Percentiles rank a stretch among this genome's conserved stretches.
phyloP scores from a whole-genome alignment of 306 rosid genomes.

The Cucurbita moschata region DNA sequence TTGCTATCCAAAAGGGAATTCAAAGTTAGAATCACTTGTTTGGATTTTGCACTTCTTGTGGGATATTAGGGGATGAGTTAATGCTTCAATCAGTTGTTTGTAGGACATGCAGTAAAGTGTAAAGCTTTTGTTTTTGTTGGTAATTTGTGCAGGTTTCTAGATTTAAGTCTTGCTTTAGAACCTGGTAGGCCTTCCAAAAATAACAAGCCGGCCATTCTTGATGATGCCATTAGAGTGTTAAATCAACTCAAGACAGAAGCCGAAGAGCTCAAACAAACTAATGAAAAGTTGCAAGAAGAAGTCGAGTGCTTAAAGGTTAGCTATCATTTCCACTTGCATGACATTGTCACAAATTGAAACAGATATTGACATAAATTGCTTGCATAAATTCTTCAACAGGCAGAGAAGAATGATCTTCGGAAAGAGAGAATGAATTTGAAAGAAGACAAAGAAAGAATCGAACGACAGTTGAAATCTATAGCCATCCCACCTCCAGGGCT shows the following conservation, averaged over 20 bases:
- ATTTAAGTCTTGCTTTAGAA: conserved; percentile 68
- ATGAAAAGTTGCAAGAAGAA: conserved; percentile 61
- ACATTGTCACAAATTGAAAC: neutral
- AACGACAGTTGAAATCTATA: conserved; percentile 52
- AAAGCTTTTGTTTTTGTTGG: neutral
- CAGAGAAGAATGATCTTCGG: conserved; percentile 78
- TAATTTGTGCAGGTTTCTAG: conserved; percentile 41
- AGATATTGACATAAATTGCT: neutral
- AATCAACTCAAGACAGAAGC: conserved; percentile 62
- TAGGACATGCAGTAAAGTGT: neutral
- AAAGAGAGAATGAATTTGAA: conserved; percentile 65
- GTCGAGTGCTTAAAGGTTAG: conserved; percentile 63
- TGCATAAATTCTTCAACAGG: conserved; percentile 23
- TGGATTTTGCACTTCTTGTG: neutral
- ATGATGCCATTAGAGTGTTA: conserved; percentile 72
- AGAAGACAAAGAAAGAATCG: conserved; percentile 64
- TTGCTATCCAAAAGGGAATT: neutral
- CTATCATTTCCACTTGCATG: neutral
- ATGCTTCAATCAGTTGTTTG: neutral
- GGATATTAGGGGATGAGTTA: neutral
- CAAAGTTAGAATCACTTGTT: neutral
- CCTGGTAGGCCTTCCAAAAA: conserved; percentile 62
- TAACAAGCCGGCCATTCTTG: conserved; percentile 70
- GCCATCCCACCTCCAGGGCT: conserved; percentile 44
- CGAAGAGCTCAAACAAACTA: conserved; percentile 60